These are phyloP conservation scores for Acorus gramineus DNA, from an alignment of 106 monocot species.

Conservation along the genomic window DNA sequence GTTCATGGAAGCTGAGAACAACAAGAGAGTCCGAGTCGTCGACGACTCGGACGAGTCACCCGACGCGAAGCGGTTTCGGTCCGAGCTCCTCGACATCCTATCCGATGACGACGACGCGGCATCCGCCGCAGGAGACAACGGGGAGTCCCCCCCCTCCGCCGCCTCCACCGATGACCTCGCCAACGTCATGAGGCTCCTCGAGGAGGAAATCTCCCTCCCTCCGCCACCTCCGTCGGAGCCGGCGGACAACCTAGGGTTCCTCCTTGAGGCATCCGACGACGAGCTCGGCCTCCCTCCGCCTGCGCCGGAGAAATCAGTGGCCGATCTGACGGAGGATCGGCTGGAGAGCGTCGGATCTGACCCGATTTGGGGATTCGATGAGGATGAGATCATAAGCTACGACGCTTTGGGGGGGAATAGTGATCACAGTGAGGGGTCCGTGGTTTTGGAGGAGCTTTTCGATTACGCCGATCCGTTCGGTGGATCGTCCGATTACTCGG, in stretches of 20 bases:
- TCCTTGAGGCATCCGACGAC: constrained; percentile 82
- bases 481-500: constrained; percentile 25
- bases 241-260: constrained; percentile 50
- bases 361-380: constrained; percentile 43
- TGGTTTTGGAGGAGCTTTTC: constrained; percentile 32
- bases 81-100: too few species aligned
- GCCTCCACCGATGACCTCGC: constrained; percentile 12
- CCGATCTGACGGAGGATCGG: background rate
- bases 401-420: constrained; percentile 13
- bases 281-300: constrained; percentile 84
- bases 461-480: constrained; percentile 17
- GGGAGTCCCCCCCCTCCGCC: background rate
- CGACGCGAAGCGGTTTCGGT: too few species aligned
- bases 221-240: background rate
- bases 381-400: constrained; percentile 28
- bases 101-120: too few species aligned
- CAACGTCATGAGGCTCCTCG: constrained; percentile 33
- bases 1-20: too few species aligned
- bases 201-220: constrained; percentile 29
- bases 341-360: constrained; percentile 16
- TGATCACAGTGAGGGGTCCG: constrained; percentile 1
- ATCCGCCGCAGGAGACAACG: too few species aligned
- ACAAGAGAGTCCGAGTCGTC: too few species aligned
- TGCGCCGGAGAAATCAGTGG: constrained; percentile 3
- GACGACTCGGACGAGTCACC: too few species aligned